Base-by-base conservation (phyloP, 371 early-diverging fungal genomes). In the Rhizomucor pusillus region DNA sequence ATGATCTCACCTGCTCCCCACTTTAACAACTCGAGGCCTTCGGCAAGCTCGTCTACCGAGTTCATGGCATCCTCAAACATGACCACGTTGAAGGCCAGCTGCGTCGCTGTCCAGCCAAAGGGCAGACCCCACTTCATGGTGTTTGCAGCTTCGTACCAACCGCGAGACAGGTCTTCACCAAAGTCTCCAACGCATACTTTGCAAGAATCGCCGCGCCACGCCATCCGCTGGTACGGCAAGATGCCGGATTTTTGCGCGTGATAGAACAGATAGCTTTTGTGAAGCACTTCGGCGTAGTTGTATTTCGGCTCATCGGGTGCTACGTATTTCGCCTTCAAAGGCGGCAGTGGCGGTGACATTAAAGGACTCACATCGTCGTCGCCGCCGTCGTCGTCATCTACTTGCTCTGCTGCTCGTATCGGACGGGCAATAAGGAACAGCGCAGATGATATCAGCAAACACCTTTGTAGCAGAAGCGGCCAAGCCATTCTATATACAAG, bases 61-160 rank as follows among this genome's bases (percentile, higher is more conserved):
- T 70, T 71, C 75, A 77, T 72, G 0, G 80, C 69, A 23, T 77
- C 78, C 43, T 69, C 75, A 71, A 75, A 80, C 25, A 73, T 61
- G 51, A 71, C 63, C 36, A 82, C 66, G 54, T 79, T 80, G 57
- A 77, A 82, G 1, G 77, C 80, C 20, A 80, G 61, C 46, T 79
- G 79, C 4, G 72, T 73, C 5, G 69, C 68, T 13, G 81, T 76
- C 69, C 71, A 80, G 6, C 71, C 80, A 24, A 77, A 60, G 0
- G 83, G 83, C 4, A 77, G 63, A 43, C 83, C 83, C 81, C 81
- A 82, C 47, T 82, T 82, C 81, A 82, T 80, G 6, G 83, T 80
- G 45, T 82, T 82, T 7, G 83, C 80, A n/a, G 83, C 83, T 47
- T 82, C 83, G 52, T 79, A 82, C 81, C 81, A 82, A 16, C 72